A percentile compares a stretch with the other conserved stretches of the same genome.
Conservation (phyloP, 768 basidiomycete species). For the Gautieria morchelliformis region DNA sequence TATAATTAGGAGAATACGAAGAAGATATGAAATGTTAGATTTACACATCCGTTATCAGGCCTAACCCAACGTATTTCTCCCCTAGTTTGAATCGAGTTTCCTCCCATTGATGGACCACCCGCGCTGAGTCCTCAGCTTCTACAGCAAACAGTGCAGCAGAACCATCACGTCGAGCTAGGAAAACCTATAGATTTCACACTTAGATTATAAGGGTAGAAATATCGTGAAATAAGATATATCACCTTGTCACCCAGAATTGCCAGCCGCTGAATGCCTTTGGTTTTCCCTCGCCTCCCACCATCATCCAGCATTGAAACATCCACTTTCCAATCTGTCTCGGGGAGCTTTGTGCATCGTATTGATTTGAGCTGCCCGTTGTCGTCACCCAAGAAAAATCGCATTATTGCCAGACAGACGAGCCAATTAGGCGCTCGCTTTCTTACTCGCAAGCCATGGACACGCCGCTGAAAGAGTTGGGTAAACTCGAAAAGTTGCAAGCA, state of each 20-base stretch:
- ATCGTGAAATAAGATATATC: constrained; percentile 15
- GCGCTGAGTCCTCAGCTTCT: constrained; percentile 29
- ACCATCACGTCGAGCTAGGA: constrained; percentile 57
- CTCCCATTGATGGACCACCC: constrained; percentile 44
- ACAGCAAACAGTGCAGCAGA: constrained; percentile 35
- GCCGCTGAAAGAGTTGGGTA: constrained; percentile 68
- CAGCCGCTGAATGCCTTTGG: constrained; percentile 31
- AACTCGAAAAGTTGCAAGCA: constrained; percentile 55
- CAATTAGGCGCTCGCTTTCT: background rate
- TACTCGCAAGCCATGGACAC: constrained; percentile 62
- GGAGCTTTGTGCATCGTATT: constrained; percentile 31
- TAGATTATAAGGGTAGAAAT: constrained; percentile 18
- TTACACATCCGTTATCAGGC: constrained; percentile 36
- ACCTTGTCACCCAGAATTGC: constrained; percentile 18
- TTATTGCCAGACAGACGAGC: constrained; percentile 17
- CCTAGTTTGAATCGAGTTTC: constrained; percentile 47
- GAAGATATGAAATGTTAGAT: constrained; percentile 11
- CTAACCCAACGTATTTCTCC: constrained; percentile 55
- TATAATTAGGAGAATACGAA: background rate
- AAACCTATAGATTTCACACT: constrained; percentile 39
- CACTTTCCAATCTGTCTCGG: constrained; percentile 25
- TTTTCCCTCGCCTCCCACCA: constrained; percentile 24
- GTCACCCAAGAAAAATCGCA: constrained; percentile 70
- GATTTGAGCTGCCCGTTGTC: constrained; percentile 70
- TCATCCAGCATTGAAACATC: constrained; percentile 25